Base-by-base conservation (phyloP, 2,329 filamentous ascomycete species). In the Chalara sp. region DNA sequence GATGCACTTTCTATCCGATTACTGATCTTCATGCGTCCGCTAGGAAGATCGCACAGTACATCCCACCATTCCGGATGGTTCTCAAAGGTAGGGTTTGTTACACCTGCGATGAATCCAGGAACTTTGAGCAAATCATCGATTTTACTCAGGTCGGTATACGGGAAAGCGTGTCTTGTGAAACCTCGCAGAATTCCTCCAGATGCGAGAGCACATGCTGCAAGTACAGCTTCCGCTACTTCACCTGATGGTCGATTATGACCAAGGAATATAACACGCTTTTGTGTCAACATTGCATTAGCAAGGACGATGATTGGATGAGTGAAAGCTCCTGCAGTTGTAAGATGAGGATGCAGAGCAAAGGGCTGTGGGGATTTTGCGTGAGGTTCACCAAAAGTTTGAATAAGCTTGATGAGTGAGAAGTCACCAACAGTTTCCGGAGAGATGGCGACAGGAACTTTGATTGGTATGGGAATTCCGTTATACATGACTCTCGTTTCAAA, bases 51-150 rank as follows among this genome's bases (percentile, higher is more conserved):
- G 68, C 93, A 99, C 10, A 99, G 76, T 7, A 99, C 72, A 68
- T 99, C 93, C 93, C 93, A 99, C 93, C 93, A 99, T 66, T 96
- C 91, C 0, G 87, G 88, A 63, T 97, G 92, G 63, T 90, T 83
- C 55, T 92, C 90, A 66, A 99, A 99, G 0, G 90, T 92, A 5
- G 93, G 93, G 65, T 99, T 99, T 1, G 92, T 99, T 40, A 99
- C 93, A 51, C 93, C 93, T 3, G 93, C 93, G 61, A 99, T 96
- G 69, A 99, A 99, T 2, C 93, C 93, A 6, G 93, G 92, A 0
- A 99, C 93, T 62, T 95, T 92, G 45, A 99, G 78, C 8, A 99
- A 78, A 65, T 97, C 93, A 59, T 99, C 93, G 53, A 99, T 91
- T 70, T 99, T 99, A 57, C 90, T 96, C 42, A 99, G 76, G 71